Conservation (phyloP, 441 rosid species). For the Aleurites moluccanus region DNA sequence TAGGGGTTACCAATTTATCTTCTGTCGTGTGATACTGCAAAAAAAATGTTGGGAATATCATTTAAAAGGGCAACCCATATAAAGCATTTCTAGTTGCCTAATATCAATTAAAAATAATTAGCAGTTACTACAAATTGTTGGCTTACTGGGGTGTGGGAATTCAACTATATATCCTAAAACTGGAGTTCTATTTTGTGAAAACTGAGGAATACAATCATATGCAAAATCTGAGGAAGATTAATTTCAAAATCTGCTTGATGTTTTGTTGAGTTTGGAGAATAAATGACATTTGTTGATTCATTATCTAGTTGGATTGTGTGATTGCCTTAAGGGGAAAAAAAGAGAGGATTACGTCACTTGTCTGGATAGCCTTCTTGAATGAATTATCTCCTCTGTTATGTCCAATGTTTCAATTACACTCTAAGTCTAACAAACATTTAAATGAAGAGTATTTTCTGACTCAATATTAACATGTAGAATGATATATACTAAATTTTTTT, state of each 20-base stretch:
- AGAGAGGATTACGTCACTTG: neutral
- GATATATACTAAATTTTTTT: neutral
- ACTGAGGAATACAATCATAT: neutral
- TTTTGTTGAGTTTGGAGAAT: neutral
- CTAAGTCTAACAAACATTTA: neutral
- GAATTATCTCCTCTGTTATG: neutral
- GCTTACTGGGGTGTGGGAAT: neutral
- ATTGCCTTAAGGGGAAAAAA: neutral
- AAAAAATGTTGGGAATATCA: too few relatives aligned
- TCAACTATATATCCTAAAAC: neutral
- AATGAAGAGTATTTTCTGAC: neutral
- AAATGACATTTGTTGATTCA: neutral
- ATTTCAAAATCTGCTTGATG: neutral
- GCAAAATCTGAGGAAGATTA: neutral
- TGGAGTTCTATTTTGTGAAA: slow-evolving; percentile 10
- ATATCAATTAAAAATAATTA: neutral
- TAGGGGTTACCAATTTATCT: neutral
- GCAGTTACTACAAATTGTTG: neutral
- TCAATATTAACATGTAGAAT: neutral
- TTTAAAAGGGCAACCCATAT: too few relatives aligned
- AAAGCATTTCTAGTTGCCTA: too few relatives aligned
- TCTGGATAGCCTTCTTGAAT: too few relatives aligned
- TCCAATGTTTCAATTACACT: neutral
- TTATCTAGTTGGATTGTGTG: neutral
- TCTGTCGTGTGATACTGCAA: neutral